A percentile compares a stretch with the other conserved stretches of the same genome.
Conservation (phyloP, 306 rosid genomes). For the Canavalia gladiata region DNA sequence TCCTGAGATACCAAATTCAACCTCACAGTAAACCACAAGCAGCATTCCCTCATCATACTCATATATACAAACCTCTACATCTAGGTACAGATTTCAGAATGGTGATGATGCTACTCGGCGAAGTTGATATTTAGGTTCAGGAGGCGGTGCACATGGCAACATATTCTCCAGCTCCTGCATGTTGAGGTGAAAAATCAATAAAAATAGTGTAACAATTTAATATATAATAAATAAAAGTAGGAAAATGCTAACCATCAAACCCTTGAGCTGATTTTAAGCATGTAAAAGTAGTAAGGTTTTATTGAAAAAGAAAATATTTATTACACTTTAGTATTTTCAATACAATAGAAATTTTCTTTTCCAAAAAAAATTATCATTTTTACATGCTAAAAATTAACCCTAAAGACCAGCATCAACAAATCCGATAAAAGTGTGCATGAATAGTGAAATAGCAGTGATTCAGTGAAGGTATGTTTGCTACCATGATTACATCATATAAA, state of each 20-base stretch:
- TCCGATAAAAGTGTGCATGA: no score
- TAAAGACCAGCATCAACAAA: no score
- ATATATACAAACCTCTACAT: constrained; percentile 53
- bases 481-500: background rate
- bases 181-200: constrained; percentile 19
- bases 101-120: constrained; percentile 87
- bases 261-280: background rate
- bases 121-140: constrained; percentile 93
- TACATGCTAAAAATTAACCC: no score
- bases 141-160: constrained; percentile 72
- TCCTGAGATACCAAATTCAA: constrained; percentile 43
- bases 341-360: no score
- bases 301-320: no score
- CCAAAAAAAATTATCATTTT: no score
- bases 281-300: no score
- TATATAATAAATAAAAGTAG: background rate
- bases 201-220: background rate
- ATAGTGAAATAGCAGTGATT: background rate
- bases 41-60: constrained; percentile 39
- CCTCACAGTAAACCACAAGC: constrained; percentile 35
- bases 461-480: background rate
- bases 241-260: no score
- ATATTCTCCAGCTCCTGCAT: constrained; percentile 86
- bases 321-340: no score
- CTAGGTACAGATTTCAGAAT: constrained; percentile 61